These are phyloP conservation scores for Mycena amicta DNA, from an alignment of 768 basidiomycete species.

Conservation along the genomic window DNA sequence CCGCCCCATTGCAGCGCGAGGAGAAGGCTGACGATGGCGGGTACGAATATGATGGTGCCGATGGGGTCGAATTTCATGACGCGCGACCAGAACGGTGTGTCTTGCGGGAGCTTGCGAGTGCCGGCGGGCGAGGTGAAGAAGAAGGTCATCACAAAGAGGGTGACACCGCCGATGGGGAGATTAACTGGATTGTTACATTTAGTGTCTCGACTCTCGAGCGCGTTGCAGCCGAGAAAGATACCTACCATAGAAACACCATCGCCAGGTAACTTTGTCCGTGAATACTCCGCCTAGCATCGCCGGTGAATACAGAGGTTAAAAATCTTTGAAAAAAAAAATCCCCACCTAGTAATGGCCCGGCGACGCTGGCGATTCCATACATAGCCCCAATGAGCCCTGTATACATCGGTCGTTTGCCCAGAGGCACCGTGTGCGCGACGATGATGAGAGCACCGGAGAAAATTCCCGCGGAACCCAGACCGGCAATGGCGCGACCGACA, in stretches of 20 bases:
- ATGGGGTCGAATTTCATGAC: constrained; percentile 37
- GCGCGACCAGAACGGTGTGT: constrained; percentile 27
- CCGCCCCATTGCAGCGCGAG: not conserved
- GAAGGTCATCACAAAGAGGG: constrained; percentile 2
- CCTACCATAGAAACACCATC: constrained; percentile 39
- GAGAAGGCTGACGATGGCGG: not conserved
- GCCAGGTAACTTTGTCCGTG: too few relatives aligned
- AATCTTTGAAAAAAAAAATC: not conserved
- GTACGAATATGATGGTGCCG: constrained; percentile 18
- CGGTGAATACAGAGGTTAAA: not conserved
- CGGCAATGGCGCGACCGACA: constrained; percentile 17
- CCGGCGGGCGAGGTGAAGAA: not conserved
- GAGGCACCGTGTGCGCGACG: constrained; percentile 11
- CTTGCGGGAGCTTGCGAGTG: constrained; percentile 9
- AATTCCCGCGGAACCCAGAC: constrained; percentile 9
- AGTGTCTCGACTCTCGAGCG: too few relatives aligned
- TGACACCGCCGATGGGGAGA: not conserved
- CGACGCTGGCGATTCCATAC: constrained; percentile 8
- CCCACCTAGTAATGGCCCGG: constrained; percentile 4
- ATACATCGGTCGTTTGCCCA: constrained; percentile 5
- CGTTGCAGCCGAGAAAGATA: too few relatives aligned
- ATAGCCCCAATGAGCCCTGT: constrained; percentile 3
- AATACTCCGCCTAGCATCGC: constrained; percentile 1
- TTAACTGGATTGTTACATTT: not conserved
- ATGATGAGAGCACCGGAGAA: constrained; percentile 8